These are phyloP conservation scores for Neofusicoccum cordaticola DNA, from an alignment of 2,329 filamentous ascomycete species.

Conservation along the genomic window DNA sequence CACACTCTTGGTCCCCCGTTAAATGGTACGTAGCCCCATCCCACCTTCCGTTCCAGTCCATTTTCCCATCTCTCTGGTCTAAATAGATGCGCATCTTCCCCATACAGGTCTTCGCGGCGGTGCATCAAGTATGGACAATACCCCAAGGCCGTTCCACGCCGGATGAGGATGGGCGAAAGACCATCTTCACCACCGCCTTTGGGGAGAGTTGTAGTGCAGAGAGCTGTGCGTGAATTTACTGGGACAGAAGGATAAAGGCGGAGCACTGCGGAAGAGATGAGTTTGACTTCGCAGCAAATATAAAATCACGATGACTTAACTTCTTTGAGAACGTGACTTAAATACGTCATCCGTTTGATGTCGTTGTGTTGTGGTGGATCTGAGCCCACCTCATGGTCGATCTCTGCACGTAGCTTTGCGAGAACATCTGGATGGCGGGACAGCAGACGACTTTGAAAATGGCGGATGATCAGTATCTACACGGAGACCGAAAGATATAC, in stretches of 20 bases:
- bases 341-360: conserved; percentile 56
- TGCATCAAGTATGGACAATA: conserved; percentile 51
- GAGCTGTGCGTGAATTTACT: conserved; percentile 49
- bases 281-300: too few relatives aligned
- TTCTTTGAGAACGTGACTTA: conserved; percentile 60
- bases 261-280: conserved; percentile 27
- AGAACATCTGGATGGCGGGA: background rate
- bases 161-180: conserved; percentile 49
- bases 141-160: conserved; percentile 45
- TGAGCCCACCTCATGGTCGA: background rate
- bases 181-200: conserved; percentile 50
- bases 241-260: conserved; percentile 56
- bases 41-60: conserved; percentile 24
- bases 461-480: background rate
- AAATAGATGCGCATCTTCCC: conserved; percentile 49
- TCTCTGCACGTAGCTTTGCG: background rate
- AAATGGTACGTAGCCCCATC: conserved; percentile 40
- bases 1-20: conserved; percentile 39
- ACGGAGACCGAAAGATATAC: background rate
- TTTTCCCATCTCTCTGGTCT: conserved; percentile 47
- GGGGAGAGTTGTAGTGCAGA: conserved; percentile 51
- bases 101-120: conserved; percentile 48
- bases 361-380: conserved; percentile 52
- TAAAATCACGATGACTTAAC: conserved; percentile 32
- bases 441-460: background rate